A percentile compares a stretch with the other conserved stretches of the same genome.
These are phyloP conservation scores for Prunus mume DNA, from an alignment of 306 rosid genomes.

Conservation along the genomic window DNA sequence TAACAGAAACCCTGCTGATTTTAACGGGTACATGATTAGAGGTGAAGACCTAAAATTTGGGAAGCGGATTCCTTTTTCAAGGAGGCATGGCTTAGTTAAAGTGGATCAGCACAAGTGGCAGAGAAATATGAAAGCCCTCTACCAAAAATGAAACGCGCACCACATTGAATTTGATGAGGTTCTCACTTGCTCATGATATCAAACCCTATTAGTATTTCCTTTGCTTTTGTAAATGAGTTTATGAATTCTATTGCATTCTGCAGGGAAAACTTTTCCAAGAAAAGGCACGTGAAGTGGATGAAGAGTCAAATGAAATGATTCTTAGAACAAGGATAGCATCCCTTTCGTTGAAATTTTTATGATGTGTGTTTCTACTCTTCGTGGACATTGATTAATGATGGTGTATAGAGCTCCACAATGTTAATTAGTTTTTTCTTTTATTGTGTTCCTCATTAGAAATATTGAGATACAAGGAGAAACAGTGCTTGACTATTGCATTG, in stretches of 20 bases:
- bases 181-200: too few species aligned
- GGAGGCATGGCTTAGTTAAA: constrained; percentile 31
- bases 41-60: constrained; percentile 71
- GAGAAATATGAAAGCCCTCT: constrained; percentile 36
- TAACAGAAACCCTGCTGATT: constrained; percentile 90
- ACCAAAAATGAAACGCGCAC: too few species aligned
- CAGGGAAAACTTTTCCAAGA: constrained; percentile 61
- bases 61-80: constrained; percentile 7
- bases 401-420: neutral
- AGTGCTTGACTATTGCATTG: too few species aligned
- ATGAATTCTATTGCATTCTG: neutral
- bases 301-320: constrained; percentile 64
- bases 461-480: too few species aligned
- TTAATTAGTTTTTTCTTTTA: constrained; percentile 3
- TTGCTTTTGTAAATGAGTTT: neutral
- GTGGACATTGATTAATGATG: neutral
- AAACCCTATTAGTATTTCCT: neutral
- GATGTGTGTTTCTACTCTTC: neutral
- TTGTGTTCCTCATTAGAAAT: neutral
- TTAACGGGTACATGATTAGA: constrained; percentile 74
- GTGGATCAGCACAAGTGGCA: constrained; percentile 44
- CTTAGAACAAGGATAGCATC: constrained; percentile 49
- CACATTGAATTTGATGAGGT: too few species aligned
- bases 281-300: constrained; percentile 68
- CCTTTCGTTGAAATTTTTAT: neutral